Conservation (phyloP, 495 filamentous ascomycete genomes). For the Lichenothelia convexa region DNA sequence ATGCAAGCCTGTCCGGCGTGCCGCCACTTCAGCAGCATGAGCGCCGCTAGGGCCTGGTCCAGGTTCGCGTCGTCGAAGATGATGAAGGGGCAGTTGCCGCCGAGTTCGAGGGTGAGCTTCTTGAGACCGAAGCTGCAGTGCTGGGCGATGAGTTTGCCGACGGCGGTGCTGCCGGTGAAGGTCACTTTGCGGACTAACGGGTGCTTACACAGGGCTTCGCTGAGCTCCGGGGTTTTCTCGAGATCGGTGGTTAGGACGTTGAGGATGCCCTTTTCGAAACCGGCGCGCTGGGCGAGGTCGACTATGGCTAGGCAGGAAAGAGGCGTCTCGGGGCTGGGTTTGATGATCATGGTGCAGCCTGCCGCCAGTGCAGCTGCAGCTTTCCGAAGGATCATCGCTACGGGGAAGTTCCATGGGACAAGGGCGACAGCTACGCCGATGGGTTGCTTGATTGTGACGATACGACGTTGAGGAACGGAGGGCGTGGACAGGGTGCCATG, state of each 20-base stretch:
- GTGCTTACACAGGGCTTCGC: conserved; percentile 22
- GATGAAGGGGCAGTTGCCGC: conserved; percentile 25
- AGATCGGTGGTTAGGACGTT: conserved; percentile 22
- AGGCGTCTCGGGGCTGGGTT: conserved; percentile 24
- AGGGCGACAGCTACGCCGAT: conserved; percentile 46
- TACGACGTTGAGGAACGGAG: conserved; percentile 37
- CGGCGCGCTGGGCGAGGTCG: conserved; percentile 24
- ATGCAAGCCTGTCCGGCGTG: conserved; percentile 27
- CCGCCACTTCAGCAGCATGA: conserved; percentile 22
- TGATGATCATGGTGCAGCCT: conserved; percentile 34
- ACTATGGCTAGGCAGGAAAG: conserved; percentile 21
- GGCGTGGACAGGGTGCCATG: conserved; percentile 39
- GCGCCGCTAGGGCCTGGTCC: conserved; percentile 15
- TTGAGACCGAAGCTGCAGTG: conserved; percentile 23
- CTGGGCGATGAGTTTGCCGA: conserved; percentile 23
- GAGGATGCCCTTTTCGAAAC: conserved; percentile 21
- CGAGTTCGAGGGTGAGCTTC: conserved; percentile 25
- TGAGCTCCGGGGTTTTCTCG: conserved; percentile 21
- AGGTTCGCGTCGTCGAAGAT: conserved; percentile 26
- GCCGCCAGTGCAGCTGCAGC: conserved; percentile 51
- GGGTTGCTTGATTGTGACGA: conserved; percentile 54
- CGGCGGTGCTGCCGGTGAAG: conserved; percentile 23
- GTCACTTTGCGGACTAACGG: conserved; percentile 23
- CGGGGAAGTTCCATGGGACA: conserved; percentile 43
- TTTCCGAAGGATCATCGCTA: conserved; percentile 46